Conservation (phyloP, 2,329 filamentous ascomycete genomes). For the Lojkania enalia region DNA sequence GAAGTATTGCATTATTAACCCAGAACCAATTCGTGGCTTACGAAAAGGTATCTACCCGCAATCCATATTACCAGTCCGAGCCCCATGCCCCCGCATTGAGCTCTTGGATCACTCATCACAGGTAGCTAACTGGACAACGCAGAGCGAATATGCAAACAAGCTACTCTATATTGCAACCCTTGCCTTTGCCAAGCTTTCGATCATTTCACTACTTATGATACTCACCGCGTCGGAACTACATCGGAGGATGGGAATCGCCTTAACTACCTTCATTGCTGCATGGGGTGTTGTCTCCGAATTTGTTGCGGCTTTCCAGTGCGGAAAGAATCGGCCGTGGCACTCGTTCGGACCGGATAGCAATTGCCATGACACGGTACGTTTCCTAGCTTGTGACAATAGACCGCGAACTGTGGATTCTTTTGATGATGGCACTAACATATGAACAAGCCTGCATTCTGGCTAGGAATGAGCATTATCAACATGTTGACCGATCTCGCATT, state of each 20-base stretch:
- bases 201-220: constrained; percentile 41
- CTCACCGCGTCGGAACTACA: constrained; percentile 37
- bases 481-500: constrained; percentile 40
- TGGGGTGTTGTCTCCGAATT: constrained; percentile 36
- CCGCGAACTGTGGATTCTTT: constrained; percentile 2
- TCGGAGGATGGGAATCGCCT: constrained; percentile 27
- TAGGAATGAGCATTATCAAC: constrained; percentile 33
- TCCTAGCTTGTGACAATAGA: background rate
- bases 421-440: constrained; percentile 8
- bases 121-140: constrained; percentile 2
- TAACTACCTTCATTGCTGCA: constrained; percentile 33
- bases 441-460: constrained; percentile 35
- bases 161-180: constrained; percentile 41
- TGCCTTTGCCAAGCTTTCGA: constrained; percentile 39
- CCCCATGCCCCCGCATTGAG: background rate
- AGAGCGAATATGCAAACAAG: constrained; percentile 43
- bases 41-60: constrained; percentile 31
- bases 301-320: constrained; percentile 38
- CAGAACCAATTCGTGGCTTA: constrained; percentile 28
- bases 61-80: constrained; percentile 3
- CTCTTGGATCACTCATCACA: background rate
- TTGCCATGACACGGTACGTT: constrained; percentile 33
- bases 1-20: constrained; percentile 24
- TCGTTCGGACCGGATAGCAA: constrained; percentile 15
- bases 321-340: constrained; percentile 32